phyloP scores from a whole-genome alignment of 169 alveolate species.

The Plasmodium cynomolgi region DNA sequence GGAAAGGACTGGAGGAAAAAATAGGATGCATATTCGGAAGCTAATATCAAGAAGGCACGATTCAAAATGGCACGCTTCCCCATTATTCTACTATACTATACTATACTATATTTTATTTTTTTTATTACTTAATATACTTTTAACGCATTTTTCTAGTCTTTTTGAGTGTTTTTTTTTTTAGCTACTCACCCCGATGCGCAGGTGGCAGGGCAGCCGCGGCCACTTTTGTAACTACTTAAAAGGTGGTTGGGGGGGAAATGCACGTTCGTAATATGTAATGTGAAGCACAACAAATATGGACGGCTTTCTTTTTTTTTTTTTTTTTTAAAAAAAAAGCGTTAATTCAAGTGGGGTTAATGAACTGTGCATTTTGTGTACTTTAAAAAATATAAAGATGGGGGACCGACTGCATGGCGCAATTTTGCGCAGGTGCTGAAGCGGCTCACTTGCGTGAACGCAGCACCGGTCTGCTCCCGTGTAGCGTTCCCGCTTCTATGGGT shows the following conservation, averaged over 20 bases:
- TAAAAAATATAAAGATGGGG: neutral
- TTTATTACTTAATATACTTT: neutral
- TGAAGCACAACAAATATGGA: neutral
- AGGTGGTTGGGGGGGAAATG: neutral
- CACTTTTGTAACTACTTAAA: neutral
- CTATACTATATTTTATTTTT: too few relatives aligned
- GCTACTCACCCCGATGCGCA: neutral
- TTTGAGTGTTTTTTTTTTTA: neutral
- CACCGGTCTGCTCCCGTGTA: neutral
- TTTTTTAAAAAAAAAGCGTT: neutral
- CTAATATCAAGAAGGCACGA: neutral
- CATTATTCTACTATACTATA: too few relatives aligned
- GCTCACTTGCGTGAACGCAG: neutral
- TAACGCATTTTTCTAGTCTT: neutral
- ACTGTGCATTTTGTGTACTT: neutral
- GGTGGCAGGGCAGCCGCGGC: neutral
- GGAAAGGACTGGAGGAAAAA: neutral
- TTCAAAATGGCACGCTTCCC: neutral
- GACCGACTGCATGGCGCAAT: neutral
- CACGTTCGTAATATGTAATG: neutral
- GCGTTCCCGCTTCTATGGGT: neutral
- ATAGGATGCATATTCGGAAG: neutral
- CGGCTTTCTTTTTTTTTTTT: neutral
- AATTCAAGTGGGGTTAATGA: neutral
- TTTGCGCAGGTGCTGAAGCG: neutral